Percentiles rank a stretch among this genome's conserved stretches.
phyloP scores from a whole-genome alignment of 2,329 filamentous ascomycete species.

The Xylaria multiplex region DNA sequence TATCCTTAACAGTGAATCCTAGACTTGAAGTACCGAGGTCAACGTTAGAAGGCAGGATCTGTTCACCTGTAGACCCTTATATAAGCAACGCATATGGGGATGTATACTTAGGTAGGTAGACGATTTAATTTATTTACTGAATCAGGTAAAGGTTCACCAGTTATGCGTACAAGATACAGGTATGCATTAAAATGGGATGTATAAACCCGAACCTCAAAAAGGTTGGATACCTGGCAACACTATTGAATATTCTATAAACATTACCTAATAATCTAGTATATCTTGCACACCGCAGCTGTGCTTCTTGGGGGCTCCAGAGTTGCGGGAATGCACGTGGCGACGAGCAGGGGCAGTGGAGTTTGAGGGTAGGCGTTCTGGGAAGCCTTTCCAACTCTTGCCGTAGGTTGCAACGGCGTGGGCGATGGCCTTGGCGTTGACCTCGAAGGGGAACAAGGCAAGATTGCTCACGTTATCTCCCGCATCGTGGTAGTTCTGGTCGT shows the following conservation, averaged over 20 bases:
- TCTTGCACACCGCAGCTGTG: slow-evolving; percentile 11
- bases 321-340: slow-evolving; percentile 16
- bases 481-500: slow-evolving; percentile 65
- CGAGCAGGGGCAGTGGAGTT: slow-evolving; percentile 18
- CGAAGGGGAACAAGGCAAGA: slow-evolving; percentile 62
- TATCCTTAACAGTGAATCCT: background rate
- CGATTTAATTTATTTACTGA: background rate
- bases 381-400: slow-evolving; percentile 57
- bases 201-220: too few relatives aligned
- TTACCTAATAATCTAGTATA: slow-evolving; percentile 12
- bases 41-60: too few relatives aligned
- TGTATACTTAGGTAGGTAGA: too few relatives aligned
- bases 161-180: background rate
- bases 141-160: background rate
- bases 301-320: slow-evolving; percentile 3
- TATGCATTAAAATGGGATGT: background rate
- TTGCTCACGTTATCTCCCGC: slow-evolving; percentile 64
- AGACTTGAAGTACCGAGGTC: background rate
- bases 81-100: too few relatives aligned
- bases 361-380: slow-evolving; percentile 48
- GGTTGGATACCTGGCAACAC: too few relatives aligned
- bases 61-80: too few relatives aligned
- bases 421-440: slow-evolving; percentile 65
- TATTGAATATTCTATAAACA: too few relatives aligned
- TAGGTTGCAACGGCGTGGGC: slow-evolving; percentile 63